Evolutionary conservation across 805 yeast species (phyloP).

Genomic region (Ogataea thermomethanolica): DNA sequence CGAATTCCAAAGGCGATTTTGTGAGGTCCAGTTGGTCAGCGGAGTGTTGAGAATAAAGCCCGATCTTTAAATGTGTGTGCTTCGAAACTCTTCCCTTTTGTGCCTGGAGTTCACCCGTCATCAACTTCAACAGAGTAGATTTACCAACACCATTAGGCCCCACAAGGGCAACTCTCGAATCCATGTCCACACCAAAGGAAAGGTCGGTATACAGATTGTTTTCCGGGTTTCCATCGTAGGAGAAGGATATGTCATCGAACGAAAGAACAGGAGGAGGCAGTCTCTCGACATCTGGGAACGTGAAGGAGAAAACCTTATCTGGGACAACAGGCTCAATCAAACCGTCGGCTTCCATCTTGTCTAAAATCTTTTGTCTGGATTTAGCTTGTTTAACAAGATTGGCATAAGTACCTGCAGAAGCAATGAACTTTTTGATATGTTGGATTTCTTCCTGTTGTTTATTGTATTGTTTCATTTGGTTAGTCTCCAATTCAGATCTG

Average conservation of each 20-base stretch:
- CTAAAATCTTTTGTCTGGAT: conserved; percentile 98
- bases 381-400: conserved; percentile 98
- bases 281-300: conserved; percentile 93
- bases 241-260: conserved; percentile 89
- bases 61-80: conserved; percentile 96
- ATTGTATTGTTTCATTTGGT: conserved; percentile 95
- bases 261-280: conserved; percentile 98
- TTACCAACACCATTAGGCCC: conserved; percentile 99
- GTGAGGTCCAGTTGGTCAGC: conserved; percentile 97
- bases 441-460: conserved; percentile 99
- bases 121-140: conserved; percentile 89
- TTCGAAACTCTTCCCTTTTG: conserved; percentile 94
- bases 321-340: conserved; percentile 86
- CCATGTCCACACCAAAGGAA: conserved; percentile 99
- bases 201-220: conserved; percentile 85
- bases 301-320: conserved; percentile 91
- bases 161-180: conserved; percentile 94
- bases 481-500: conserved; percentile 87
- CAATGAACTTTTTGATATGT: conserved; percentile 97
- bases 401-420: conserved; percentile 99
- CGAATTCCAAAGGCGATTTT: conserved; percentile 93
- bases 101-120: conserved; percentile 91
- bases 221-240: conserved; percentile 80
- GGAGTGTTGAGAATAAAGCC: conserved; percentile 98
- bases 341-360: conserved; percentile 99